Evolutionary conservation across 2,329 filamentous ascomycete genomes (phyloP).

Genomic region (Daldinia sp.): DNA sequence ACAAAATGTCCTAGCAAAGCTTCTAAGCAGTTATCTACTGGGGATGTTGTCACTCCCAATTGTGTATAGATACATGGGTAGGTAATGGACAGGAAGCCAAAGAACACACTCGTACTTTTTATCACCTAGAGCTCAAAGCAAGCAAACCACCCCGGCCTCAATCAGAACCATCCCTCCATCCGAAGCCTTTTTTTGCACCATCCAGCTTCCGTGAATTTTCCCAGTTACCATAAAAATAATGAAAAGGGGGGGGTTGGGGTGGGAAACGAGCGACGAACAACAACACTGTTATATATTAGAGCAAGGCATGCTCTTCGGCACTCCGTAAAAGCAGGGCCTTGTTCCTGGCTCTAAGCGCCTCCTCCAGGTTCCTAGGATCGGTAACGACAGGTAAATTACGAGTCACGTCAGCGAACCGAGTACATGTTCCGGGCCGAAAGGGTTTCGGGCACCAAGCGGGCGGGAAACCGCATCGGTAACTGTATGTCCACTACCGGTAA

Average conservation of each 20-base stretch:
- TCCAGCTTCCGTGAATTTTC: conserved; percentile 6
- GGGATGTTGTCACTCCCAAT: conserved; percentile 9
- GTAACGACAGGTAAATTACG: background rate
- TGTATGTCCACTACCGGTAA: conserved; percentile 12
- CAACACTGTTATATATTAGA: background rate
- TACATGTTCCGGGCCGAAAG: conserved; percentile 4
- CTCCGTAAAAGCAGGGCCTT: background rate
- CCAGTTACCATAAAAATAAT: conserved; percentile 11
- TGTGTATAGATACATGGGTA: conserved; percentile 13
- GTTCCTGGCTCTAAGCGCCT: background rate
- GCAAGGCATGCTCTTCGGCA: background rate
- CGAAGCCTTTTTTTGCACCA: background rate
- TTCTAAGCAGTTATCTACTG: conserved; percentile 15
- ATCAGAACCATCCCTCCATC: background rate
- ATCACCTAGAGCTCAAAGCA: background rate
- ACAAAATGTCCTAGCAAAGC: background rate
- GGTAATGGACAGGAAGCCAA: background rate
- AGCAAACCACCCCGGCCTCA: background rate
- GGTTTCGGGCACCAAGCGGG: background rate
- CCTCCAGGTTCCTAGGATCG: background rate
- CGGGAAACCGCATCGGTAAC: conserved; percentile 23
- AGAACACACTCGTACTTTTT: conserved; percentile 29
- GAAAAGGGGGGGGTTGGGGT: background rate
- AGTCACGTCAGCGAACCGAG: no score
- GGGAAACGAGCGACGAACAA: background rate